A percentile compares a stretch with the other conserved stretches of the same genome.
These are phyloP conservation scores for Alternaria consortialis DNA, from an alignment of 2,329 filamentous ascomycete species.

Conservation along the genomic window DNA sequence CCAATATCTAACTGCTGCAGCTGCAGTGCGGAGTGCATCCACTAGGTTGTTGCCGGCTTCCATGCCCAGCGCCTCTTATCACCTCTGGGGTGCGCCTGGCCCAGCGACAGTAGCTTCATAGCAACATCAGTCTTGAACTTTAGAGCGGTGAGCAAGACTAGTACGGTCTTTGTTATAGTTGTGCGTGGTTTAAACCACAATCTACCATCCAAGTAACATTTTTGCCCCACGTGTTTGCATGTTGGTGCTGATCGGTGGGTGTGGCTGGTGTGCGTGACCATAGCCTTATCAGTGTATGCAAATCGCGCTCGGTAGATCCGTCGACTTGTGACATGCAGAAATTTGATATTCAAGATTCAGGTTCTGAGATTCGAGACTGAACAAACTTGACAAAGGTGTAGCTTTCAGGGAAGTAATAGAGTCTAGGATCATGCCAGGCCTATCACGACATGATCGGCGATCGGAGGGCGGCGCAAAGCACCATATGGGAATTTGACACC, in stretches of 20 bases:
- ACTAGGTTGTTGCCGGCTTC: conserved; percentile 12
- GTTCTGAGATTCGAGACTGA: neutral
- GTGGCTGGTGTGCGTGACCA: conserved; percentile 19
- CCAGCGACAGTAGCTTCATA: neutral
- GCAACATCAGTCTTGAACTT: neutral
- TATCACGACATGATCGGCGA: conserved; percentile 13
- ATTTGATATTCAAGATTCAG: neutral
- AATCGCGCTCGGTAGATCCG: neutral
- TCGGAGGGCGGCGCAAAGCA: conserved; percentile 7
- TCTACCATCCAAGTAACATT: neutral
- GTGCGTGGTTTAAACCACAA: neutral
- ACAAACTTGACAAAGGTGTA: neutral
- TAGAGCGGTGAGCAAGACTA: conserved; percentile 11
- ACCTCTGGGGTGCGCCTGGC: neutral
- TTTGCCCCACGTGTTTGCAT: conserved; percentile 25
- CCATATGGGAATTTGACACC: conserved; percentile 17
- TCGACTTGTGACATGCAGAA: conserved; percentile 1
- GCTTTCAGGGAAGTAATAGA: neutral
- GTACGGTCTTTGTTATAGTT: neutral
- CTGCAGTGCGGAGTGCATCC: conserved; percentile 18
- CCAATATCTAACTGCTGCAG: conserved; percentile 16
- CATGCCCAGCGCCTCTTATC: conserved; percentile 15
- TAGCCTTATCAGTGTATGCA: conserved; percentile 14
- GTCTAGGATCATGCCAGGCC: conserved; percentile 1
- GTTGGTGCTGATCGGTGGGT: conserved; percentile 15